A percentile compares a stretch with the other conserved stretches of the same genome.
These are phyloP conservation scores for Claviceps purpurea DNA, from an alignment of 2,329 filamentous ascomycete genomes.

Conservation along the genomic window DNA sequence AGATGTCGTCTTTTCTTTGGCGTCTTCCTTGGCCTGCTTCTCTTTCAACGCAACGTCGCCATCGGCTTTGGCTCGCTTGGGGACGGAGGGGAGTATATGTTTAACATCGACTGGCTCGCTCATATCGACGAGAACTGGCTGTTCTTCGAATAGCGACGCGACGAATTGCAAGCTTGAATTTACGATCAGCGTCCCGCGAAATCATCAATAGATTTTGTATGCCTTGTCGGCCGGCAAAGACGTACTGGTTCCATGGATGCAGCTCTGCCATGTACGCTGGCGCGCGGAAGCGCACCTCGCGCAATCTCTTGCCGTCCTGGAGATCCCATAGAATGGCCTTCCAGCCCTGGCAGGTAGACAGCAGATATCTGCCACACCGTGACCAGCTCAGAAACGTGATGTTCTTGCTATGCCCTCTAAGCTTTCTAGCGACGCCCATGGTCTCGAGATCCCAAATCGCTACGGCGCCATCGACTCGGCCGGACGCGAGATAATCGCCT, in stretches of 20 bases:
- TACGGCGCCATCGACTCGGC: conserved; percentile 85
- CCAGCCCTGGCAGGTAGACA: conserved; percentile 92
- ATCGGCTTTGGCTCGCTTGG: conserved; percentile 58
- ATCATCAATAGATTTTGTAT: background rate
- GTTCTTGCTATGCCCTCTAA: conserved; percentile 84
- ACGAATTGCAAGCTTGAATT: conserved; percentile 64
- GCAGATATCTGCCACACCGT: conserved; percentile 73
- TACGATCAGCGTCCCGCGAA: conserved; percentile 9
- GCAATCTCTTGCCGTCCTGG: conserved; percentile 51
- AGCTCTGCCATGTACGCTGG: conserved; percentile 94
- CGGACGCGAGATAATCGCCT: conserved; percentile 89
- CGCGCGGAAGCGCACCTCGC: conserved; percentile 81
- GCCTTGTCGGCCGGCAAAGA: background rate
- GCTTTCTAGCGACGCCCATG: conserved; percentile 86
- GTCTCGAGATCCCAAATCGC: conserved; percentile 97
- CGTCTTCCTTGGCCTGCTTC: conserved; percentile 82
- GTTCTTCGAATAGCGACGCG: conserved; percentile 84
- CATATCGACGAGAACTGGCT: conserved; percentile 77
- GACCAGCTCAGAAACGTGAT: conserved; percentile 96
- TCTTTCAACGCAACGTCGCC: conserved; percentile 58
- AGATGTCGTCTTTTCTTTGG: conserved; percentile 88
- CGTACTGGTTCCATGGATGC: conserved; percentile 76
- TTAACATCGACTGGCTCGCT: conserved; percentile 57
- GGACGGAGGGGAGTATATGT: conserved; percentile 66
- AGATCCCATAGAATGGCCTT: conserved; percentile 95